phyloP scores from a whole-genome alignment of 805 yeast species.

The Spathaspora girioi region DNA sequence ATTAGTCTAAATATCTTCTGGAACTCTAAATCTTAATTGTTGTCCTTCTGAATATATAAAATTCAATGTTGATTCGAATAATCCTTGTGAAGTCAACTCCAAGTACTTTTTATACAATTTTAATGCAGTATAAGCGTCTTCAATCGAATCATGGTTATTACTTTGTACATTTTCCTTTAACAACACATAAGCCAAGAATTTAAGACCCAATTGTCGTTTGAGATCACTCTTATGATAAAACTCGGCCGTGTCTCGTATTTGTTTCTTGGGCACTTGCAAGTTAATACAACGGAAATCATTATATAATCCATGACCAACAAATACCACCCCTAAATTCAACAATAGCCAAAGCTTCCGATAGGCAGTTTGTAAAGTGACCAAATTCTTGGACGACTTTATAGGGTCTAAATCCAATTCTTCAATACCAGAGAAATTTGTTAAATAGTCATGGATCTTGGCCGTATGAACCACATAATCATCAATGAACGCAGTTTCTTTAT shows the following conservation, averaged over 20 bases:
- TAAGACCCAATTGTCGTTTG: constrained; percentile 76
- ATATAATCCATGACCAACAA: constrained; percentile 90
- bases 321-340: constrained; percentile 81
- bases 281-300: constrained; percentile 94
- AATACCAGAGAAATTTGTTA: constrained; percentile 92
- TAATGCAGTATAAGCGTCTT: constrained; percentile 89
- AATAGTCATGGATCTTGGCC: constrained; percentile 72
- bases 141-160: constrained; percentile 95
- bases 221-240: constrained; percentile 71
- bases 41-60: constrained; percentile 72
- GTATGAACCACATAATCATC: constrained; percentile 87
- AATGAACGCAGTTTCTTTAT: constrained; percentile 74
- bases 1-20: constrained; percentile 18
- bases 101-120: constrained; percentile 68
- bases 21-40: constrained; percentile 49
- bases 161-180: constrained; percentile 76
- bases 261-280: constrained; percentile 77
- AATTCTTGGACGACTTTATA: constrained; percentile 52
- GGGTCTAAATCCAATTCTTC: constrained; percentile 88
- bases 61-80: constrained; percentile 58
- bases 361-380: constrained; percentile 78
- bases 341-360: constrained; percentile 89
- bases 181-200: constrained; percentile 80
- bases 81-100: constrained; percentile 55
- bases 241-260: constrained; percentile 86